These are phyloP conservation scores for Cryptococcus hybrid DNA, from an alignment of 1,284 basidiomycete genomes.

Conservation along the genomic window DNA sequence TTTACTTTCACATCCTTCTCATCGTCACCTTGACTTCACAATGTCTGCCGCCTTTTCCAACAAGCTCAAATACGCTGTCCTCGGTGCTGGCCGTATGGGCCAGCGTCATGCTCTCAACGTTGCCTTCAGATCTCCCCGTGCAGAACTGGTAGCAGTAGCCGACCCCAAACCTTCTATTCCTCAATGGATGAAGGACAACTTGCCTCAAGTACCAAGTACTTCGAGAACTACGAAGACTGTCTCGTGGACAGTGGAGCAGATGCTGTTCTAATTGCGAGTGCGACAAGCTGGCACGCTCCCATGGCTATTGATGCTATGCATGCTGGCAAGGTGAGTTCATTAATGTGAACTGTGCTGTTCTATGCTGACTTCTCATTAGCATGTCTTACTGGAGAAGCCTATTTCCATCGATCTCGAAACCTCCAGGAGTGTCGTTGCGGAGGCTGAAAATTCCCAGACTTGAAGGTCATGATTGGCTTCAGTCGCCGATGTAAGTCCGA, in stretches of 20 bases:
- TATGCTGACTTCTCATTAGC: conserved; percentile 10
- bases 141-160: conserved; percentile 21
- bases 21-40: too few species aligned
- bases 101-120: conserved; percentile 22
- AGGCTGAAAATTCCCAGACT: conserved; percentile 16
- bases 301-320: conserved; percentile 18
- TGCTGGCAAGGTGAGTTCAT: conserved; percentile 16
- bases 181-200: conserved; percentile 10
- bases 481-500: conserved; percentile 30
- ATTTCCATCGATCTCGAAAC: conserved; percentile 7
- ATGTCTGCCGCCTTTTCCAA: not conserved
- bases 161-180: conserved; percentile 10
- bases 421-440: conserved; percentile 25
- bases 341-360: not conserved
- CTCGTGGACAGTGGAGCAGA: conserved; percentile 13
- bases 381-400: conserved; percentile 37
- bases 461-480: conserved; percentile 40
- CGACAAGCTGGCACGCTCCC: conserved; percentile 20
- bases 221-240: conserved; percentile 3
- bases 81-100: conserved; percentile 33
- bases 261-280: conserved; percentile 27
- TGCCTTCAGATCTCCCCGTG: conserved; percentile 15
- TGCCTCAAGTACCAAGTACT: conserved; percentile 9
- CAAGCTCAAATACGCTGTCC: conserved; percentile 19
- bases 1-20: too few species aligned